Percentiles rank a stretch among this genome's conserved stretches.
These are phyloP conservation scores for Colletotrichum sp. DNA, from an alignment of 2,329 filamentous ascomycete species.

Conservation along the genomic window DNA sequence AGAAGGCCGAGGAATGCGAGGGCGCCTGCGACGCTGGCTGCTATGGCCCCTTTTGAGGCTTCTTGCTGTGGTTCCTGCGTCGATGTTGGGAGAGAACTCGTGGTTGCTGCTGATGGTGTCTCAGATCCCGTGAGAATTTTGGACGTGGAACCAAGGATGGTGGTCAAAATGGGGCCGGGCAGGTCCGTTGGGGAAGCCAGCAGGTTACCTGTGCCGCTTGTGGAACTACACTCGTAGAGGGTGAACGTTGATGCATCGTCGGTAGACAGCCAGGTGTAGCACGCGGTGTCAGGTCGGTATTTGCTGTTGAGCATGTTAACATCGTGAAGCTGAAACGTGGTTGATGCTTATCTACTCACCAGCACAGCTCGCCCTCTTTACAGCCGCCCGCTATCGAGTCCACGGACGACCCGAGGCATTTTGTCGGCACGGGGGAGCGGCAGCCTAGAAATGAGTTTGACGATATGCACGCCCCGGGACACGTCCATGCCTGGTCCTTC, in stretches of 20 bases:
- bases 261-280: neutral
- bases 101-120: neutral
- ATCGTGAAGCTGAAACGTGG: no score
- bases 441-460: constrained; percentile 5
- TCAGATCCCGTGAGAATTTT: neutral
- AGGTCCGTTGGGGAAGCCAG: neutral
- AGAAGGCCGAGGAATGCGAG: neutral
- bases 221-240: neutral
- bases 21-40: neutral
- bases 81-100: neutral
- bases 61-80: neutral
- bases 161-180: neutral
- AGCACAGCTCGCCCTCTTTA: neutral
- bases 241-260: neutral
- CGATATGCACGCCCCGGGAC: neutral
- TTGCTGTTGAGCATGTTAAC: neutral
- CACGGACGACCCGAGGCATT: neutral
- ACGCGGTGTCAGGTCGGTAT: neutral
- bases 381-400: neutral
- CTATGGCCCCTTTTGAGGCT: neutral
- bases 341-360: neutral
- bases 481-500: neutral
- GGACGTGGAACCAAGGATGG: neutral
- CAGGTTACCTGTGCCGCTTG: neutral
- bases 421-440: neutral